Evolutionary conservation across 2,329 filamentous ascomycete species (phyloP).

Genomic region (Colletotrichum incanum): DNA sequence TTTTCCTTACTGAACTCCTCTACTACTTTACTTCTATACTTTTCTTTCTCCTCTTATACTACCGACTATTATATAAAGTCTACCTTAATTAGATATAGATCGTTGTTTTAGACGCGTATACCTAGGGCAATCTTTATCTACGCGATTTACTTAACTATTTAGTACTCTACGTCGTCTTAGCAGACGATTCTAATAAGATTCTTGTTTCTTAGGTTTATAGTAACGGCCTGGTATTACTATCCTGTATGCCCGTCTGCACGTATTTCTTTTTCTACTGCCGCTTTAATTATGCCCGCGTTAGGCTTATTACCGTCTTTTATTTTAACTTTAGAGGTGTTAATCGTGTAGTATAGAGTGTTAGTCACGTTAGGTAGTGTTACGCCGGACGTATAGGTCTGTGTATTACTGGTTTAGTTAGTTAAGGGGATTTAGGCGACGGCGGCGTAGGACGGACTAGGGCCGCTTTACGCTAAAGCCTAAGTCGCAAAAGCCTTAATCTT

Average conservation of each 20-base stretch:
- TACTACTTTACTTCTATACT: background rate
- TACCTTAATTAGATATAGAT: constrained; percentile 48
- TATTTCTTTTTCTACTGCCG: constrained; percentile 14
- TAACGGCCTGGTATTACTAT: constrained; percentile 12
- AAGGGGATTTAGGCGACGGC: background rate
- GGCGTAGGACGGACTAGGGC: background rate
- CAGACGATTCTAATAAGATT: constrained; percentile 15
- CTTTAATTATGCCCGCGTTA: background rate
- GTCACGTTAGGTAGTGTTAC: background rate
- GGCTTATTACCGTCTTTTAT: background rate
- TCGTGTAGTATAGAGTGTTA: constrained; percentile 9
- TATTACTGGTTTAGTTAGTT: background rate
- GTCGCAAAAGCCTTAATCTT: background rate
- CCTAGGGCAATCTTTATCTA: constrained; percentile 40
- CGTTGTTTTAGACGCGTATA: constrained; percentile 44
- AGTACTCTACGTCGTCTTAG: constrained; percentile 12
- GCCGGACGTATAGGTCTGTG: background rate
- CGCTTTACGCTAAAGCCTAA: background rate
- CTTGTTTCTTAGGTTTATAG: background rate
- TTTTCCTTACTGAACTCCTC: constrained; percentile 48
- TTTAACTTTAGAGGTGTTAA: constrained; percentile 16
- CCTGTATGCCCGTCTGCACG: background rate
- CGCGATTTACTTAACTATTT: constrained; percentile 43
- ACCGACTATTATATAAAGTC: constrained; percentile 46
- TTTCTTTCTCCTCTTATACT: constrained; percentile 45